Conservation (phyloP, 2,329 filamentous ascomycete species). For the Didymellaceae sp. region DNA sequence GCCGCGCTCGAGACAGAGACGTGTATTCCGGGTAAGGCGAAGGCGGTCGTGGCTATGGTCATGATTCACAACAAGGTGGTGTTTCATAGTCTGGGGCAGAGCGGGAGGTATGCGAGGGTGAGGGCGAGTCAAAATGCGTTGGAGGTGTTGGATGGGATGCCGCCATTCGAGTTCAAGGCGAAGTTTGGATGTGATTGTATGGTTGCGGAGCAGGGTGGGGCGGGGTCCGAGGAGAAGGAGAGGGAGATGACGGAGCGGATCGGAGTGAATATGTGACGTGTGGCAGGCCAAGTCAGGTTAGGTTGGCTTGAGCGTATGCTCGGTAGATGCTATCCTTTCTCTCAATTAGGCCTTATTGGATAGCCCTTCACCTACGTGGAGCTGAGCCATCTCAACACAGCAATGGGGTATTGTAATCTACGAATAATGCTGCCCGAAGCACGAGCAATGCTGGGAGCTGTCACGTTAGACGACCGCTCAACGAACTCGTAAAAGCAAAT, state of each 20-base stretch:
- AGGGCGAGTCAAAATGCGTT: constrained; percentile 68
- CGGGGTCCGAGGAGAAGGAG: constrained; percentile 4
- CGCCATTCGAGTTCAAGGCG: constrained; percentile 64
- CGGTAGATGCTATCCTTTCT: no score
- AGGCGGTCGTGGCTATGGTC: constrained; percentile 70
- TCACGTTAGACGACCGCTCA: no score
- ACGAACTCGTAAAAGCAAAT: not conserved
- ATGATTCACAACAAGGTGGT: constrained; percentile 76
- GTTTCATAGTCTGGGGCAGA: constrained; percentile 67
- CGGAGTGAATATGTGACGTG: constrained; percentile 25
- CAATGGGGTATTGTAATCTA: no score
- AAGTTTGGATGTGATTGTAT: constrained; percentile 70
- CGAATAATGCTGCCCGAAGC: no score
- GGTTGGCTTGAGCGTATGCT: no score
- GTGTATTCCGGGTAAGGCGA: constrained; percentile 54
- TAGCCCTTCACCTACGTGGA: no score
- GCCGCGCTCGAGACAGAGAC: constrained; percentile 47
- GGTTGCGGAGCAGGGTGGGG: constrained; percentile 16
- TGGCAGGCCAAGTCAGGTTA: not conserved
- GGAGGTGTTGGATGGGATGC: constrained; percentile 57
- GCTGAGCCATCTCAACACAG: no score
- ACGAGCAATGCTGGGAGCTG: no score
- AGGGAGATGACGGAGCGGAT: constrained; percentile 26
- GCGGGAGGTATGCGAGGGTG: constrained; percentile 75
- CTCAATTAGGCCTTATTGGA: no score